Evolutionary conservation across 164 flowering plant genomes (phyloP), one percentile per base, ranked within the genome.

Genomic region (Vitis labrusca): DNA sequence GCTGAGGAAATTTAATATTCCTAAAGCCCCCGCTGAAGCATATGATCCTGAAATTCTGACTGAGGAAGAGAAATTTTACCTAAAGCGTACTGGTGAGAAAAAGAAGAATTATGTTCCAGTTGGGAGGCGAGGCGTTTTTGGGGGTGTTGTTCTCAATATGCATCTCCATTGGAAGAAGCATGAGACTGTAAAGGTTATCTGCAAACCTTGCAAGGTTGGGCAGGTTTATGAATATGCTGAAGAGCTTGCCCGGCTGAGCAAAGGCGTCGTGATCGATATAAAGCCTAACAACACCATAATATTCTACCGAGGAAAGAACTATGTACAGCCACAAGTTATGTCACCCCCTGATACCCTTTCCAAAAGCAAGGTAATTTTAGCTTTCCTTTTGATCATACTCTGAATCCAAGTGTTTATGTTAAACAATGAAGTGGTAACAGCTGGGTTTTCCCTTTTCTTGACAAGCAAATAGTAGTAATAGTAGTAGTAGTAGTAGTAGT

Each of bases 101-200:
- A 94, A 91, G 85, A 94, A 92, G 80, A 74, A 89, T 67, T 94
- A 89, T 82, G 94, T 94, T 56, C 94, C 85, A 4, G 85, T 94
- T 64, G 98, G 98, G 19, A 86, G 94, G 74, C 86, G 95, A 53
- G 98, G 97, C 71, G 94, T 94, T 16, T 92, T 94, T 82, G 98
- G 98, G 65, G 95, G 95, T 67, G 97, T 94, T 73, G 98, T 89
- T 81, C 94, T 94, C 19, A 94, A 94, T 73, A 92, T 94, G 98
- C 98, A 92, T 84, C 92, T 92, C 17, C 98, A 94, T 51, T 89
- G 97, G 97, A 94, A 94, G 81, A 92, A 78, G 65, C 95, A 94
- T 76, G 94, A 91, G 73, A 92, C 97, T 29, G 95, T 94, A 23
- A 92, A 92, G 82, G 97, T 94, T 70, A 61, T 83, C 63, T 92